Base-by-base conservation (phyloP, 2,329 filamentous ascomycete species). In the Paecilomyces dactylethromorphus region DNA sequence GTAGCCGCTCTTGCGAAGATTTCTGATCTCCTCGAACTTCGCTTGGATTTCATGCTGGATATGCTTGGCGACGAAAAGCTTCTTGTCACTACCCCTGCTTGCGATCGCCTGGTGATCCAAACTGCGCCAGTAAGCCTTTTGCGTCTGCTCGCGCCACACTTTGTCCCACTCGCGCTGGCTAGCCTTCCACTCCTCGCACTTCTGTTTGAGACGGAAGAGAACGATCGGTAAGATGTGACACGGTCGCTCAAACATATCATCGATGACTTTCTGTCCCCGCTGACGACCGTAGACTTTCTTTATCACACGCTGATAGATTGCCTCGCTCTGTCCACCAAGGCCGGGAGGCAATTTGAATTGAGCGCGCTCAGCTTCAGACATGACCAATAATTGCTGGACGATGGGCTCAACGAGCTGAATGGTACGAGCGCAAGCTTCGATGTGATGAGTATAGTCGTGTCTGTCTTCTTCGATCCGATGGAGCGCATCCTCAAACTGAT, bases 141-240 rank as follows among this genome's bases (percentile, higher is more conserved):
- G 89, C 24, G 93, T 97, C 77, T 97, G 94, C 55, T 91, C 88
- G 63, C 94, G 91, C 94, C 94, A 99, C 7, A 99, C 92, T 76
- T 97, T 97, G 74, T 97, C 92, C 94, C 94, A 99, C 72, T 99
- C 95, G 32, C 94, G 91, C 81, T 90, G 92, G 5, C 91, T 93
- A 65, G 95, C 92, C 64, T 96, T 91, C 94, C 94, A 99, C 69
- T 97, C 92, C 74, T 99, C 94, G 52, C 95, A 88, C 73, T 97
- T 97, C 68, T 95, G 91, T 78, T 97, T 97, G 66, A 99, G 82
- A 12, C 94, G 86, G 56, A 90, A 88, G 60, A 99, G 80, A 29
- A 99, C 84, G 39, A 97, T 87, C 0, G 94, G 94, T 2, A 99
- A 86, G 2, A 97, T 92, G 45, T 87, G 87, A 68, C 90, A 92